A percentile compares a stretch with the other conserved stretches of the same genome.
Evolutionary conservation across 257 asterid genomes (phyloP).

Genomic region (Echites panduratus): DNA sequence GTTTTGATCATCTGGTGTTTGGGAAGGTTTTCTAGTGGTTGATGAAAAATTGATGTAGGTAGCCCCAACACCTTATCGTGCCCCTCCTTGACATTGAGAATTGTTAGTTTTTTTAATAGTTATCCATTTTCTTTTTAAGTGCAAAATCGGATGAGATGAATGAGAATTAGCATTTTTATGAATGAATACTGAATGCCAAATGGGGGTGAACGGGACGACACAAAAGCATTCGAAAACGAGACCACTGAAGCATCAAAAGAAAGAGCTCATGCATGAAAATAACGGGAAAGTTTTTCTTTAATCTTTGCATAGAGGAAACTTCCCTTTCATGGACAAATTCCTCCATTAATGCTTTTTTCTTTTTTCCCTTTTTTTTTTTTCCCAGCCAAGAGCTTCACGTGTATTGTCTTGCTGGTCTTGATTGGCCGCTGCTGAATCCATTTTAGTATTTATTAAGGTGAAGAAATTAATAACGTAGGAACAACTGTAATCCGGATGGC

Average conservation of each 20-base stretch:
- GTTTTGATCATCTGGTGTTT: not conserved
- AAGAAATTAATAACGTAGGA: not conserved
- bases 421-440: not conserved
- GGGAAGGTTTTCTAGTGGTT: not conserved
- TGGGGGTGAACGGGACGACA: not conserved
- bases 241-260: not conserved
- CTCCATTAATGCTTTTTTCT: not conserved
- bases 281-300: not conserved
- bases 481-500: slow-evolving; percentile 2
- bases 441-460: not conserved
- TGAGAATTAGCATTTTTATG: too few species aligned
- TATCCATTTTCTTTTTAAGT: too few species aligned
- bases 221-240: not conserved
- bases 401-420: slow-evolving; percentile 5
- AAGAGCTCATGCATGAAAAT: not conserved
- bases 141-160: too few species aligned
- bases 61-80: too few species aligned
- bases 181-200: not conserved
- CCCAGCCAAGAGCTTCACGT: not conserved
- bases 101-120: too few species aligned
- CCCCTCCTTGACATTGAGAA: too few species aligned
- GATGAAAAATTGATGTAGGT: not conserved
- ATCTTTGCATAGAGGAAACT: not conserved
- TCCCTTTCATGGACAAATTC: not conserved
- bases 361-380: not conserved